Evolutionary conservation across 257 asterid genomes (phyloP).

Genomic region (Solanum paucissectum): DNA sequence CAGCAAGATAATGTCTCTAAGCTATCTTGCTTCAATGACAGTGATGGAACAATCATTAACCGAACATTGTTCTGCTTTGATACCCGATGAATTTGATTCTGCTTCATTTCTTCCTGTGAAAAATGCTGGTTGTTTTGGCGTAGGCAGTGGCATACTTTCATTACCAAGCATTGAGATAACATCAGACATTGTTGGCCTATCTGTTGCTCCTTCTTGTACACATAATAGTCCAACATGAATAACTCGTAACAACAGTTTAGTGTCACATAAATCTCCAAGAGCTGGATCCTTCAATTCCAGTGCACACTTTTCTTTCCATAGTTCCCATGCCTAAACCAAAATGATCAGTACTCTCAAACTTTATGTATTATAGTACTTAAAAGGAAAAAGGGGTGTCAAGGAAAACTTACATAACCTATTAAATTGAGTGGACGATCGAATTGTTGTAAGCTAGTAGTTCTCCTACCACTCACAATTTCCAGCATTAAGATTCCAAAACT

Average conservation of each 20-base stretch:
- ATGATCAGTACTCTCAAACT: neutral
- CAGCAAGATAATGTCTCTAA: neutral
- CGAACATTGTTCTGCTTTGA: neutral
- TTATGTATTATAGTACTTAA: neutral
- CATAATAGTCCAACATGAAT: conserved; percentile 43
- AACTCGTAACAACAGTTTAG: conserved; percentile 23
- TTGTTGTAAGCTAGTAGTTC: conserved; percentile 25
- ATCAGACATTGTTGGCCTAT: conserved; percentile 40
- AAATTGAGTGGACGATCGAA: conserved; percentile 39
- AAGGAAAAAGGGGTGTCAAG: neutral
- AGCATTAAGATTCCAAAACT: conserved; percentile 49
- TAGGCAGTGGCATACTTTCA: conserved; percentile 15
- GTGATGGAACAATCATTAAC: neutral
- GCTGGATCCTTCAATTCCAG: conserved; percentile 27
- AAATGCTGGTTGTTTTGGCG: conserved; percentile 32
- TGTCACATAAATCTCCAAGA: conserved; percentile 17
- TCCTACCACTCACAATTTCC: conserved; percentile 51
- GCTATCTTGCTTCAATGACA: conserved; percentile 2
- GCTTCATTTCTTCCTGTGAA: conserved; percentile 15
- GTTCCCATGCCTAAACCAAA: conserved; percentile 47
- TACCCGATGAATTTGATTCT: neutral
- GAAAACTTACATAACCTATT: conserved; percentile 43
- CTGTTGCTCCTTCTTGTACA: conserved; percentile 34
- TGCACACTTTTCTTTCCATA: conserved; percentile 18
- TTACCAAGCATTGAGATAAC: conserved; percentile 38